Conservation (phyloP, 306 rosid genomes). For the Biancaea sappan region DNA sequence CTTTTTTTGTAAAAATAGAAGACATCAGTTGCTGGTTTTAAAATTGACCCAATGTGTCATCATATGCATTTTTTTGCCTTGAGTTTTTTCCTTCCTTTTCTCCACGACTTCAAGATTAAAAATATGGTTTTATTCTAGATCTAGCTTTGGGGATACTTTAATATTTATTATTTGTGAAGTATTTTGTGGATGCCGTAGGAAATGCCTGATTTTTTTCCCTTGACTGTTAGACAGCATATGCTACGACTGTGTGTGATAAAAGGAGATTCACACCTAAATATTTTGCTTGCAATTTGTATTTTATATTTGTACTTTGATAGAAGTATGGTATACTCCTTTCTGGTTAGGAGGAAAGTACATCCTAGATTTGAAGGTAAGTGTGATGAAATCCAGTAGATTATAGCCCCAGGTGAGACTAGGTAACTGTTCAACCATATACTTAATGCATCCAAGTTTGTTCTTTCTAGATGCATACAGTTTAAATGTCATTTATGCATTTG, state of each 20-base stretch:
- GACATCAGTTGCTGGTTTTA: background rate
- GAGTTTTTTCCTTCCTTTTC: background rate
- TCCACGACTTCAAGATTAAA: background rate
- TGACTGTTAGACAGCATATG: background rate
- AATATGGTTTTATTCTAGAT: conserved; percentile 1
- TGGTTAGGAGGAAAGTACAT: background rate
- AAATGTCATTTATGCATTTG: background rate
- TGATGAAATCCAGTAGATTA: background rate
- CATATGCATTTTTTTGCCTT: background rate
- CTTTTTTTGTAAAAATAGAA: background rate
- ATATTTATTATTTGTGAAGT: background rate
- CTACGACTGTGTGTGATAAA: background rate
- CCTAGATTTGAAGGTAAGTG: background rate
- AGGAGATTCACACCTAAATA: background rate
- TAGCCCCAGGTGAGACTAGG: background rate
- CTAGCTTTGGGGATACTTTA: background rate
- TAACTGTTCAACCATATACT: background rate
- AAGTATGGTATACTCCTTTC: conserved; percentile 7
- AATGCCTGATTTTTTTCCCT: background rate
- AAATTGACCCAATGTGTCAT: background rate
- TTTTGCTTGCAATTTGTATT: conserved; percentile 15
- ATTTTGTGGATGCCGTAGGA: background rate
- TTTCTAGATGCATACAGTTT: background rate
- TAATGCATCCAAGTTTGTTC: background rate
- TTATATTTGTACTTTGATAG: conserved; percentile 10